Conservation (phyloP, 768 basidiomycete species). For the Phanerochaete sordida region DNA sequence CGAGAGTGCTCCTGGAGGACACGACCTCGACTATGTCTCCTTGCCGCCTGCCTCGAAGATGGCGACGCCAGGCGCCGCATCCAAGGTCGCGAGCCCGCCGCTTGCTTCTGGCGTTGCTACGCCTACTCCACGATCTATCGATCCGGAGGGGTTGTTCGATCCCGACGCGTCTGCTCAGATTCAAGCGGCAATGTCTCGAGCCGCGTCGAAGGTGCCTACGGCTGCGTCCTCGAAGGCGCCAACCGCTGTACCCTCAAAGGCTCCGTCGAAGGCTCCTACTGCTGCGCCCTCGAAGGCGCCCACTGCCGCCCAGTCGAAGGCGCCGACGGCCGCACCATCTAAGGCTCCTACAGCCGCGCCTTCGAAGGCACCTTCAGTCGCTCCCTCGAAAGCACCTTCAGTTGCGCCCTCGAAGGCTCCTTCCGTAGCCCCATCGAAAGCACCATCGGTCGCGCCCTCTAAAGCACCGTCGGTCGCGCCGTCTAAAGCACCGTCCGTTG, state of each 20-base stretch:
- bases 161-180: background rate
- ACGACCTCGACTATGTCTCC: background rate
- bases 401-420: background rate
- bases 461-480: background rate
- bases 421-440: background rate
- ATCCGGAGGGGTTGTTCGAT: background rate
- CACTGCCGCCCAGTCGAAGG: background rate
- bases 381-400: slow-evolving; percentile 1
- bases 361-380: slow-evolving; percentile 1
- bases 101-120: slow-evolving; percentile 4
- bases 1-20: slow-evolving; percentile 1
- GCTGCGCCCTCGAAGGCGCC: slow-evolving; percentile 7
- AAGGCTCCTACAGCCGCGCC: background rate
- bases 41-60: background rate
- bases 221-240: background rate
- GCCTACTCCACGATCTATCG: background rate
- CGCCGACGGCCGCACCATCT: background rate
- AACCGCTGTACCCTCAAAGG: background rate
- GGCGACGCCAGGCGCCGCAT: background rate
- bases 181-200: slow-evolving; percentile 6
- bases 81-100: slow-evolving; percentile 2
- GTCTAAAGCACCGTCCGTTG: background rate
- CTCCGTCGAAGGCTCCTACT: background rate
- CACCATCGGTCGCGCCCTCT: background rate
- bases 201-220: slow-evolving; percentile 6